These are phyloP conservation scores for Pseudonitzschia pungens DNA, from an alignment of 108 stramenopile genomes.

Conservation along the genomic window DNA sequence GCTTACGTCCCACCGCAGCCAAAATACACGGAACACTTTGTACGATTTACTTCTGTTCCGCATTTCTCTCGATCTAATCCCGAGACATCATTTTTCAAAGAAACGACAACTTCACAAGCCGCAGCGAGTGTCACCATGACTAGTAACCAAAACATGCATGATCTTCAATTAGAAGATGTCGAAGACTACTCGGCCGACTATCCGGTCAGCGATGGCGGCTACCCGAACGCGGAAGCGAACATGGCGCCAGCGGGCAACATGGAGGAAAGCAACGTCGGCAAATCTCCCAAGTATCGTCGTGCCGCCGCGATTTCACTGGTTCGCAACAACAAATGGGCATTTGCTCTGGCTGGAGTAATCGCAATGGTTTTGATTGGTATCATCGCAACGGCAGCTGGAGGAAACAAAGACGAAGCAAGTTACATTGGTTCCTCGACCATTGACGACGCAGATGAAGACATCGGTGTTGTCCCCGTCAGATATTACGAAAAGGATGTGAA, in stretches of 20 bases:
- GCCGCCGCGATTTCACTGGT: constrained; percentile 13
- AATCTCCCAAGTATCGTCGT: constrained; percentile 16
- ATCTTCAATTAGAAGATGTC: constrained; percentile 43
- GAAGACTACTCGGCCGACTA: constrained; percentile 41
- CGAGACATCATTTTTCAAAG: background rate
- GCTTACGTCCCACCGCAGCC: background rate
- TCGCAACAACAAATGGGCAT: constrained; percentile 27
- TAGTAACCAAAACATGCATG: constrained; percentile 1
- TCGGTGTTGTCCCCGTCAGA: background rate
- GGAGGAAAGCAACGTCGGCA: background rate
- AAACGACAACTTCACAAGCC: background rate
- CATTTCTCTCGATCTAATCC: background rate
- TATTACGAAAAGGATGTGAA: constrained; percentile 20
- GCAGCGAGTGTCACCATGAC: background rate
- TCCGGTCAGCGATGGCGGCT: constrained; percentile 18
- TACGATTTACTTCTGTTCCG: background rate
- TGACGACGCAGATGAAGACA: background rate
- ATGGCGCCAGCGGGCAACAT: constrained; percentile 20
- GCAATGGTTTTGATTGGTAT: constrained; percentile 24
- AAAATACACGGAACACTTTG: background rate
- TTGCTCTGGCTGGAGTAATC: constrained; percentile 11
- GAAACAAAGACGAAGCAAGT: too few species aligned
- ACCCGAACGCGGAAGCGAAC: constrained; percentile 23
- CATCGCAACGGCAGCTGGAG: constrained; percentile 21
- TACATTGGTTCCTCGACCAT: background rate